Percentiles rank a stretch among this genome's conserved stretches.
phyloP scores from a whole-genome alignment of 208 protist species.

The Leishmania amazonensis region DNA sequence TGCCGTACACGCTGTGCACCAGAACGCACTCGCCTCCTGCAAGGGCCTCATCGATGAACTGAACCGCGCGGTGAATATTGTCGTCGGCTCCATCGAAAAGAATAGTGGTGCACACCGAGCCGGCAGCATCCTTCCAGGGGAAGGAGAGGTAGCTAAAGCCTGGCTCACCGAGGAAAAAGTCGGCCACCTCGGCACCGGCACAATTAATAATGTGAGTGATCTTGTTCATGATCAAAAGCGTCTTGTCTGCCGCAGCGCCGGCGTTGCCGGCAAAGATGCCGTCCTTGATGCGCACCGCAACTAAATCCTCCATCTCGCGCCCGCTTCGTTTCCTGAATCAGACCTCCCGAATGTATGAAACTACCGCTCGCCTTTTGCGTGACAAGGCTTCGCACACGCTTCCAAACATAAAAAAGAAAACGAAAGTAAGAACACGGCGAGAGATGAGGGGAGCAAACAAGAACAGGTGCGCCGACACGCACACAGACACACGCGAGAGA shows the following conservation, averaged over 20 bases:
- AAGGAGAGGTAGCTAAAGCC: conserved; percentile 91
- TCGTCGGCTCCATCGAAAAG: conserved; percentile 86
- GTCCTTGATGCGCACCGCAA: conserved; percentile 92
- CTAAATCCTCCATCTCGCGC: conserved; percentile 49
- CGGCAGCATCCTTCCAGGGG: conserved; percentile 85
- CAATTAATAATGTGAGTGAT: conserved; percentile 94
- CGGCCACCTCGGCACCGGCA: conserved; percentile 79
- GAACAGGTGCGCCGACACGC: background rate
- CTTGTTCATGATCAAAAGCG: conserved; percentile 93
- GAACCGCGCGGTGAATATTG: conserved; percentile 69
- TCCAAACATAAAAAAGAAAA: background rate
- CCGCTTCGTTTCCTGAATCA: background rate
- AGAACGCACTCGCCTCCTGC: conserved; percentile 86
- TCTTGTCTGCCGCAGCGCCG: conserved; percentile 79
- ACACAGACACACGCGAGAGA: background rate
- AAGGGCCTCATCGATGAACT: conserved; percentile 90
- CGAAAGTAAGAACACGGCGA: background rate
- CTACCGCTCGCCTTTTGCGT: background rate
- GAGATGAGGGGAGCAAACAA: conserved; percentile 7
- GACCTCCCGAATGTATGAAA: background rate
- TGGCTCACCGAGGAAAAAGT: conserved; percentile 77
- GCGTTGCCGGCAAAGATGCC: conserved; percentile 93
- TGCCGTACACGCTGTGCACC: conserved; percentile 85
- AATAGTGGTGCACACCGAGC: conserved; percentile 74
- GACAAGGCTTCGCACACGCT: background rate